Percentiles rank a stretch among this genome's conserved stretches.
Conservation (phyloP, 1,284 basidiomycete genomes). For the Wolfiporia cocos region DNA sequence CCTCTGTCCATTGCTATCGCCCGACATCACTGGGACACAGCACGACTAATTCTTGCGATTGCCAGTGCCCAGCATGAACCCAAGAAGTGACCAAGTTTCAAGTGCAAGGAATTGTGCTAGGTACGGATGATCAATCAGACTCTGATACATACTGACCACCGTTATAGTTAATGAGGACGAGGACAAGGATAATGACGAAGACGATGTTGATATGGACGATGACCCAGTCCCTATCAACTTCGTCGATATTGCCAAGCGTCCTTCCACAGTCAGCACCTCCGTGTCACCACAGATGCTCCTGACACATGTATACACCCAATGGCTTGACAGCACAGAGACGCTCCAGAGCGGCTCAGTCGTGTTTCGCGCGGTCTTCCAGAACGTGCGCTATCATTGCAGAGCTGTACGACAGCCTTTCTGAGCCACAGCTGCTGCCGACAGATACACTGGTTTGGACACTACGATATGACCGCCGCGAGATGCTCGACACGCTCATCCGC, state of each 20-base stretch:
- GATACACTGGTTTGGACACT: constrained; percentile 26
- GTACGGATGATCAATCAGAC: constrained; percentile 18
- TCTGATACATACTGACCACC: background rate
- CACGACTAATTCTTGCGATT: constrained; percentile 45
- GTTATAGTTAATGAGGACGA: constrained; percentile 10
- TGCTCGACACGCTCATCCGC: constrained; percentile 49
- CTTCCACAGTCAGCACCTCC: constrained; percentile 35
- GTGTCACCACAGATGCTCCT: constrained; percentile 34
- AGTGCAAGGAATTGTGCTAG: constrained; percentile 27
- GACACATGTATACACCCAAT: no score
- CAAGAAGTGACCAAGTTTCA: constrained; percentile 26
- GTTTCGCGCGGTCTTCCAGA: constrained; percentile 28
- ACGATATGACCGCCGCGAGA: constrained; percentile 33
- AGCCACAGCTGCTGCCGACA: constrained; percentile 5
- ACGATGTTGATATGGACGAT: constrained; percentile 29
- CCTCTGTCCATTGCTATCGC: constrained; percentile 42
- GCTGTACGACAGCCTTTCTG: constrained; percentile 31
- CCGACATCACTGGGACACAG: constrained; percentile 46
- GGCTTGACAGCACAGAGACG: no score
- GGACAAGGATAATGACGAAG: constrained; percentile 27
- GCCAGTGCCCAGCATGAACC: constrained; percentile 44
- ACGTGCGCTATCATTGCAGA: constrained; percentile 41
- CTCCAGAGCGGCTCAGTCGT: no score
- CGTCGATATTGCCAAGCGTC: constrained; percentile 42
- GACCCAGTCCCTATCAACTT: constrained; percentile 35